Evolutionary conservation across 164 flowering plant species (phyloP).

Genomic region (Brasenia schreberi): DNA sequence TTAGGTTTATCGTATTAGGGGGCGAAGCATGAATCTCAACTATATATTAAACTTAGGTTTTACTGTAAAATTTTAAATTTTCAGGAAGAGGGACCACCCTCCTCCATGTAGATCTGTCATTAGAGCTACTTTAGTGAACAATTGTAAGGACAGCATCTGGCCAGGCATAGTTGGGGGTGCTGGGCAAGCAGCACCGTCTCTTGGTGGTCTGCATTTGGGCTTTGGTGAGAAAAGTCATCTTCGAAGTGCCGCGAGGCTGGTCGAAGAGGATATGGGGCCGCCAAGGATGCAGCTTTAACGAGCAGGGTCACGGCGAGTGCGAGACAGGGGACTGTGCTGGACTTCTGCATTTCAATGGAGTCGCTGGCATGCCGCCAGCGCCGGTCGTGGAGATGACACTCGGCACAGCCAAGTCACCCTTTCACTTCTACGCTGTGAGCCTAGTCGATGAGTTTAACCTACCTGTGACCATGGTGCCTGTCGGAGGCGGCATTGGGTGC

Average conservation of each 20-base stretch:
- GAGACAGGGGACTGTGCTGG: conserved; percentile 52
- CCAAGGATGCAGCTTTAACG: conserved; percentile 38
- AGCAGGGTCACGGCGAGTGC: conserved; percentile 27
- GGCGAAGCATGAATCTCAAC: too few species aligned
- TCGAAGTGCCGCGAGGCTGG: conserved; percentile 33
- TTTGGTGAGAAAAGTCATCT: conserved; percentile 25
- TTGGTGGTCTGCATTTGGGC: conserved; percentile 68
- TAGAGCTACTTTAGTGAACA: conserved; percentile 50
- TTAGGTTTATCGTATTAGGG: too few species aligned
- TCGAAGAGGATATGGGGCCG: conserved; percentile 58
- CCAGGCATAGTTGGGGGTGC: conserved; percentile 68
- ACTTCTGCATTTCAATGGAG: conserved; percentile 30
- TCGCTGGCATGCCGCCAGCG: conserved; percentile 54
- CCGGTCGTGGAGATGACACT: conserved; percentile 62
- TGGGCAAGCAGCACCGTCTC: conserved; percentile 40
- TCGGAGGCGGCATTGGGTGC: conserved; percentile 58
- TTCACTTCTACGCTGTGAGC: conserved; percentile 73
- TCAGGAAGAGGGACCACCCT: too few species aligned
- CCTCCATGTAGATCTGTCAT: too few species aligned
- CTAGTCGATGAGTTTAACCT: conserved; percentile 74
- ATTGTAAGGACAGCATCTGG: conserved; percentile 56
- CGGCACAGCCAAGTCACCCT: conserved; percentile 24
- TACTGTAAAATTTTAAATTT: too few species aligned
- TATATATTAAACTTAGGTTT: too few species aligned
- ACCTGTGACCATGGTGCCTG: conserved; percentile 65